These are phyloP conservation scores for Pichia sp. DNA, from an alignment of 1,139 yeast species.

Conservation along the genomic window DNA sequence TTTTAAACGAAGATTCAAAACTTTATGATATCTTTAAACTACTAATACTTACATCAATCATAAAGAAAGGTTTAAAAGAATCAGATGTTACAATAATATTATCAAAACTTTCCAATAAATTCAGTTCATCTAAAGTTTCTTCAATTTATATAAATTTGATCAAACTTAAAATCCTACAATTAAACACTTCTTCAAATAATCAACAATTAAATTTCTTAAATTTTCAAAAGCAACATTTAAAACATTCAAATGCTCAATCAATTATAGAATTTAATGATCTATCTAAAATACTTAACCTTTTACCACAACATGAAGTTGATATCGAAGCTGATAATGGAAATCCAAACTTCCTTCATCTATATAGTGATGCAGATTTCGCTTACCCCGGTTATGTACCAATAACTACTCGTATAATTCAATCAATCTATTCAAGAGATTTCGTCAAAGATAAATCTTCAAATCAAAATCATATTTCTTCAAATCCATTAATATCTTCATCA, in stretches of 20 bases:
- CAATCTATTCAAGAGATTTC: slow-evolving; percentile 41
- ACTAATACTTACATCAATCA: slow-evolving; percentile 46
- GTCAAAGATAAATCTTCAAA: background rate
- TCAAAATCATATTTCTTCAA: too few relatives aligned
- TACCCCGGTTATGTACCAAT: slow-evolving; percentile 50
- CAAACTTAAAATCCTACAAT: slow-evolving; percentile 20
- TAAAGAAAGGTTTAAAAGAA: slow-evolving; percentile 58
- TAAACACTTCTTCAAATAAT: slow-evolving; percentile 3
- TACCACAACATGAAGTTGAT: slow-evolving; percentile 19
- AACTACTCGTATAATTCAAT: slow-evolving; percentile 40
- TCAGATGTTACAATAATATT: slow-evolving; percentile 47
- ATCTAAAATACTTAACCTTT: slow-evolving; percentile 24
- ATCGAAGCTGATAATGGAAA: background rate
- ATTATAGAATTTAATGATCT: slow-evolving; percentile 28
- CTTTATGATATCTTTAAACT: slow-evolving; percentile 42
- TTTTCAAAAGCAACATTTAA: slow-evolving; percentile 4
- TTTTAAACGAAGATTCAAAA: slow-evolving; percentile 40
- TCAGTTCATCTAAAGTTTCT: slow-evolving; percentile 44
- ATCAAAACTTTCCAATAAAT: slow-evolving; percentile 46
- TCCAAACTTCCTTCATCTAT: slow-evolving; percentile 1
- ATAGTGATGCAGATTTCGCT: slow-evolving; percentile 40
- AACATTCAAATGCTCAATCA: slow-evolving; percentile 17
- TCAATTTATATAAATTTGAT: slow-evolving; percentile 32
- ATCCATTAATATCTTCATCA: too few relatives aligned
- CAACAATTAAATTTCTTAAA: slow-evolving; percentile 22